Evolutionary conservation across 169 alveolate species (phyloP).

Genomic region (Cryptosporidium andersoni): DNA sequence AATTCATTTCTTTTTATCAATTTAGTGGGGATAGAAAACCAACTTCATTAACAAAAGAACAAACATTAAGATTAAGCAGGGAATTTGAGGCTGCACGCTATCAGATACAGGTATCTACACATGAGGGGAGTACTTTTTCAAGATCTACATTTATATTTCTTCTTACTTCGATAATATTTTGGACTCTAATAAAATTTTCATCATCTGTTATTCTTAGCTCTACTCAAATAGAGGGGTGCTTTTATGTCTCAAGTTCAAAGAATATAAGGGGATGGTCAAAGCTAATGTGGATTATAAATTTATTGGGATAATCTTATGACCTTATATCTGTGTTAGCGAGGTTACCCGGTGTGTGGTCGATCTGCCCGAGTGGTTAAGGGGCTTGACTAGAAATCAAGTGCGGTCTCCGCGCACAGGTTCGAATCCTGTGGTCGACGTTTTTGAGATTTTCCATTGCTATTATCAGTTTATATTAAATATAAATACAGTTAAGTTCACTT

Average conservation of each 20-base stretch:
- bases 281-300: constrained; percentile 14
- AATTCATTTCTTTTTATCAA: constrained; percentile 1
- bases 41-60: constrained; percentile 11
- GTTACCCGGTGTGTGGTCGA: constrained; percentile 33
- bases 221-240: constrained; percentile 46
- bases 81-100: constrained; percentile 70
- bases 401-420: constrained; percentile 75
- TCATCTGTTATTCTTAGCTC: constrained; percentile 42
- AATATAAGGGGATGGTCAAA: constrained; percentile 42
- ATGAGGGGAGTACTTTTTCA: constrained; percentile 62
- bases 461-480: too few species aligned
- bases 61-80: constrained; percentile 25
- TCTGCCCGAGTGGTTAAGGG: constrained; percentile 75
- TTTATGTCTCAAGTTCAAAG: constrained; percentile 57
- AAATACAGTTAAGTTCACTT: too few species aligned
- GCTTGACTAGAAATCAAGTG: constrained; percentile 74
- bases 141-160: constrained; percentile 61
- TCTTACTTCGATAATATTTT: constrained; percentile 51
- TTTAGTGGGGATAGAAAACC: constrained; percentile 21
- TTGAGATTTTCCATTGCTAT: neutral
- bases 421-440: constrained; percentile 73
- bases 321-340: neutral
- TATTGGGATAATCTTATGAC: neutral
- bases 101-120: constrained; percentile 66
- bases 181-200: constrained; percentile 51